phyloP scores from a whole-genome alignment of 78 protist species.

The Acrasis kona region DNA sequence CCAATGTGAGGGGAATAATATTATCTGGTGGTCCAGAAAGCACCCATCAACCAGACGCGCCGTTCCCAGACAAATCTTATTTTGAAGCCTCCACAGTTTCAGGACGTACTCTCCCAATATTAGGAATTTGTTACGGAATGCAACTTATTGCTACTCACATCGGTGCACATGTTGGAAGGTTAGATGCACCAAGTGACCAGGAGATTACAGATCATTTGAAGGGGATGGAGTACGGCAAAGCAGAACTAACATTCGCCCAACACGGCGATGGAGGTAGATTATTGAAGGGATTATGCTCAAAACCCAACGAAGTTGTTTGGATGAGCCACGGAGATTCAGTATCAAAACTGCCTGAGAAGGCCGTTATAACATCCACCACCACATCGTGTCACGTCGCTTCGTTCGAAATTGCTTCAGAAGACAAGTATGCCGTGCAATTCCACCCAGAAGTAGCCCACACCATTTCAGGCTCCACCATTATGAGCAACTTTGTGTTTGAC shows the following conservation, averaged over 20 bases:
- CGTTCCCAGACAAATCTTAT: constrained; percentile 42
- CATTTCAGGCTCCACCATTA: constrained; percentile 53
- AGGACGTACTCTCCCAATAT: too few relatives aligned
- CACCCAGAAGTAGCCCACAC: constrained; percentile 91
- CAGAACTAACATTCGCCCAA: too few relatives aligned
- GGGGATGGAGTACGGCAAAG: neutral
- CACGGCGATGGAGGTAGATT: too few relatives aligned
- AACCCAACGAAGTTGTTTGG: constrained; percentile 52
- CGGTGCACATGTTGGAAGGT: constrained; percentile 71
- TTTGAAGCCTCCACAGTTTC: constrained; percentile 40
- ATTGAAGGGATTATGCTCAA: constrained; percentile 33
- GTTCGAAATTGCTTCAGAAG: constrained; percentile 1
- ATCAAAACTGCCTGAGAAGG: constrained; percentile 43
- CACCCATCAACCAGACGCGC: constrained; percentile 66
- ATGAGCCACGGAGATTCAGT: constrained; percentile 92
- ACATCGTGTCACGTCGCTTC: constrained; percentile 31
- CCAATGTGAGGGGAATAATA: constrained; percentile 41
- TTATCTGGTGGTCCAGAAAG: constrained; percentile 85
- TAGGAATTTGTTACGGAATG: constrained; percentile 96
- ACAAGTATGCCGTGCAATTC: constrained; percentile 69
- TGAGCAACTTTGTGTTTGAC: constrained; percentile 65
- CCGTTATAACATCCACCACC: constrained; percentile 31
- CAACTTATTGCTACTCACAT: constrained; percentile 57
- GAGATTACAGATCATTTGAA: constrained; percentile 81
- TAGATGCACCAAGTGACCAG: too few relatives aligned